Conservation (phyloP, 164 flowering plant species). For the Dillenia turbinata region DNA sequence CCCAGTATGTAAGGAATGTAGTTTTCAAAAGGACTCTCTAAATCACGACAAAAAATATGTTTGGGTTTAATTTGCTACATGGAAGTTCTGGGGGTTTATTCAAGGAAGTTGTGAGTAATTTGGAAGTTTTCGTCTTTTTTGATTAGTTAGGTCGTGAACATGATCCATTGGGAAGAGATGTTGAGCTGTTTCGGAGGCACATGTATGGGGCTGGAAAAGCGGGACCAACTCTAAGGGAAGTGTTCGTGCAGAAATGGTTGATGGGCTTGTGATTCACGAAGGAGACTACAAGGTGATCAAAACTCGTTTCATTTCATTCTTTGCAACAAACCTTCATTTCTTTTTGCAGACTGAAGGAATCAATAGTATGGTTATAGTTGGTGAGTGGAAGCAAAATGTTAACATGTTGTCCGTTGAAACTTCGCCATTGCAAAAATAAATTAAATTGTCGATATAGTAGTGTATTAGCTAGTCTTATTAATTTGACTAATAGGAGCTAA, state of each 20-base stretch:
- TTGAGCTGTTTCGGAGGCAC: slow-evolving; percentile 72
- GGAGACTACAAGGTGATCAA: slow-evolving; percentile 89
- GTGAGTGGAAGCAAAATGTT: slow-evolving; percentile 41
- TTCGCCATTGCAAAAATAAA: background rate
- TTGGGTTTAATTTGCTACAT: slow-evolving; percentile 5
- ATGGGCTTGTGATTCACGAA: slow-evolving; percentile 66
- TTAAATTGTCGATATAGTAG: background rate
- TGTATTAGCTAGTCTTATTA: too few relatives aligned
- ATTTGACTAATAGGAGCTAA: background rate
- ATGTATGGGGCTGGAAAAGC: slow-evolving; percentile 46
- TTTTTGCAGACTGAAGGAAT: slow-evolving; percentile 53
- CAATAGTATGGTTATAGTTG: slow-evolving; percentile 49
- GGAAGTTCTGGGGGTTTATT: too few relatives aligned
- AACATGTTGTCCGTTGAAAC: background rate
- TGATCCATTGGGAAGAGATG: slow-evolving; percentile 88
- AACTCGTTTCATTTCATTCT: slow-evolving; percentile 93
- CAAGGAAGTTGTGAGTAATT: too few relatives aligned
- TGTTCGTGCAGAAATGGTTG: slow-evolving; percentile 73
- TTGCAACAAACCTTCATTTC: slow-evolving; percentile 78
- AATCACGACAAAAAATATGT: too few relatives aligned
- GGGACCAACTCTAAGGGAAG: slow-evolving; percentile 70
- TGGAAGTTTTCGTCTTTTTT: slow-evolving; percentile 15
- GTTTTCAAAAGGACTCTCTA: too few relatives aligned
- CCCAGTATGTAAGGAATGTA: too few relatives aligned
- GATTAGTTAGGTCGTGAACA: slow-evolving; percentile 93